Percentiles rank a stretch among this genome's conserved stretches.
These are phyloP conservation scores for Candida railenensis DNA, from an alignment of 805 yeast genomes.

Conservation along the genomic window DNA sequence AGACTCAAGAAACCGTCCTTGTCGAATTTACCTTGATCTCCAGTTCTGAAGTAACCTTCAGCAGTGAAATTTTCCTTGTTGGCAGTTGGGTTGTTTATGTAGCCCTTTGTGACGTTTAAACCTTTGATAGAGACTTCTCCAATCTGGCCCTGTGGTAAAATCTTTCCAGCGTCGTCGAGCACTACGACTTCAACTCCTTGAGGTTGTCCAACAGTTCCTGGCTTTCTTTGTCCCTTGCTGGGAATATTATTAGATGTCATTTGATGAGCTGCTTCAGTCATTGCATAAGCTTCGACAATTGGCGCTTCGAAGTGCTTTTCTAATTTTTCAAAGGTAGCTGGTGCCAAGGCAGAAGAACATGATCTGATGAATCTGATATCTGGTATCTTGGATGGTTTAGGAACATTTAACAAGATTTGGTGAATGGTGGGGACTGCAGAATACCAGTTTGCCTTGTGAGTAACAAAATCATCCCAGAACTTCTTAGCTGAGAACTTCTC, in stretches of 20 bases:
- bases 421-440: slow-evolving; percentile 80
- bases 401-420: slow-evolving; percentile 56
- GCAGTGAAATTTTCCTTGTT: slow-evolving; percentile 63
- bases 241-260: slow-evolving; percentile 73
- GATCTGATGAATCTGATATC: slow-evolving; percentile 66
- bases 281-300: slow-evolving; percentile 74
- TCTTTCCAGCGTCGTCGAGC: slow-evolving; percentile 48
- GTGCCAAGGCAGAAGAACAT: slow-evolving; percentile 71
- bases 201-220: slow-evolving; percentile 68
- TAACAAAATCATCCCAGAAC: slow-evolving; percentile 60
- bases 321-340: slow-evolving; percentile 56
- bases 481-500: slow-evolving; percentile 55
- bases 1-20: slow-evolving; percentile 56
- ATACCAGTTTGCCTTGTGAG: slow-evolving; percentile 61
- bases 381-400: slow-evolving; percentile 51
- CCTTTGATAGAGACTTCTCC: slow-evolving; percentile 76
- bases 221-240: slow-evolving; percentile 54
- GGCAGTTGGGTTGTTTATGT: slow-evolving; percentile 70
- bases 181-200: slow-evolving; percentile 66
- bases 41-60: slow-evolving; percentile 68
- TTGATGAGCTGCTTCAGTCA: slow-evolving; percentile 82
- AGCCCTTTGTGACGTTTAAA: slow-evolving; percentile 67
- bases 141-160: slow-evolving; percentile 47
- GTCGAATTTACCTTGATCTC: slow-evolving; percentile 71
- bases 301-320: slow-evolving; percentile 63